Evolutionary conservation across 805 yeast species (phyloP).

Genomic region (Kuraishia molischiana): DNA sequence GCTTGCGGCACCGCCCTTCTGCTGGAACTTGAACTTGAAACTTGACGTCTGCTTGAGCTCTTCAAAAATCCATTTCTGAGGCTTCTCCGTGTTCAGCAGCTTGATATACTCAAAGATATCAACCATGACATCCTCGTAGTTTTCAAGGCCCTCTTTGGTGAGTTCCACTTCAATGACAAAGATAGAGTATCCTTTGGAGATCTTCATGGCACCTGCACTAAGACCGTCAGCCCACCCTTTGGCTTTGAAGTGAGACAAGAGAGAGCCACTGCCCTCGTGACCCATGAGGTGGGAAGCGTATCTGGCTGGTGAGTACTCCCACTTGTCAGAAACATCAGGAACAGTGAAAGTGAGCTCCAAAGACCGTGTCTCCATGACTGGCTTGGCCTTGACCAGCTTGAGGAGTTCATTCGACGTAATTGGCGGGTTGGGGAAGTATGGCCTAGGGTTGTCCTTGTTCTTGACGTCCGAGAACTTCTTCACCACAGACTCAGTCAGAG

Average conservation of each 20-base stretch:
- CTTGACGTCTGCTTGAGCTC: conserved; percentile 64
- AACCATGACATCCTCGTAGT: conserved; percentile 52
- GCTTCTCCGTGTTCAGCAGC: conserved; percentile 44
- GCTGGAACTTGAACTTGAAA: conserved; percentile 70
- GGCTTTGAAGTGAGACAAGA: conserved; percentile 57
- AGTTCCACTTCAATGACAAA: conserved; percentile 69
- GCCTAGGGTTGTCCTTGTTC: conserved; percentile 34
- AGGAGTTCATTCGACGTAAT: conserved; percentile 38
- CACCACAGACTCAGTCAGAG: conserved; percentile 60
- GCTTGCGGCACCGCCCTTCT: conserved; percentile 60
- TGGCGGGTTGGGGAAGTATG: conserved; percentile 39
- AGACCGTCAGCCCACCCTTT: conserved; percentile 75
- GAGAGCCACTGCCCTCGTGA: conserved; percentile 86
- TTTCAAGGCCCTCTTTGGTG: conserved; percentile 58
- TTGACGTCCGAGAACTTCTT: conserved; percentile 56
- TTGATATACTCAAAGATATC: conserved; percentile 66
- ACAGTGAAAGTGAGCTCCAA: conserved; percentile 61
- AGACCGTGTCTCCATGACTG: conserved; percentile 71
- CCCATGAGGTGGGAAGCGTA: conserved; percentile 80
- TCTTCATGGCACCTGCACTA: conserved; percentile 60
- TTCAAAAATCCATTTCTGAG: conserved; percentile 72
- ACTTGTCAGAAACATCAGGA: conserved; percentile 61
- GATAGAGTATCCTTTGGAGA: conserved; percentile 56
- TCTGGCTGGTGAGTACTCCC: conserved; percentile 61
- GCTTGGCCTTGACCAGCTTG: conserved; percentile 55